Percentiles rank a stretch among this genome's conserved stretches.
phyloP scores from a whole-genome alignment of 1,284 basidiomycete genomes.

The Peniophora sp. region DNA sequence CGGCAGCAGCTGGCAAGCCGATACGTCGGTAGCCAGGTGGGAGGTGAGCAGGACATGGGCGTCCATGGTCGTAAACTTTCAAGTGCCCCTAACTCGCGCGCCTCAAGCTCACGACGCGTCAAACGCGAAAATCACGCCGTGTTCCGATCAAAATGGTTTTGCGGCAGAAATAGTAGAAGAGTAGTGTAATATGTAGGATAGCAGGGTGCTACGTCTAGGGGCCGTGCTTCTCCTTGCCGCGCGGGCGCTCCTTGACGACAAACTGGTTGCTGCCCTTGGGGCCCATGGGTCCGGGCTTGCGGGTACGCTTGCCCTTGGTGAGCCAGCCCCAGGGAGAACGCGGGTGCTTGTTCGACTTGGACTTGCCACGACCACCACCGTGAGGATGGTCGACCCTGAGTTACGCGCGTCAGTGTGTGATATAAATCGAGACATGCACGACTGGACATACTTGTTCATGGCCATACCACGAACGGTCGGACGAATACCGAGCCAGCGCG shows the following conservation, averaged over 20 bases:
- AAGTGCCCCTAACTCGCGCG: neutral
- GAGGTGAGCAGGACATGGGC: constrained; percentile 53
- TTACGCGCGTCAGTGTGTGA: constrained; percentile 2
- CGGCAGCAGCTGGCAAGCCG: constrained; percentile 48
- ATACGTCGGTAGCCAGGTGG: constrained; percentile 60
- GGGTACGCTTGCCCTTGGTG: constrained; percentile 87
- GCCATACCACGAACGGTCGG: constrained; percentile 94
- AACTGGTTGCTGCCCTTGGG: constrained; percentile 91
- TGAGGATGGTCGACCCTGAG: constrained; percentile 87
- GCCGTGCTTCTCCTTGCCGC: constrained; percentile 65
- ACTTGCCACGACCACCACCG: constrained; percentile 97
- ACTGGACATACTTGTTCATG: constrained; percentile 81
- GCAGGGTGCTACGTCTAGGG: no score
- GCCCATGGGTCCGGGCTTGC: constrained; percentile 81
- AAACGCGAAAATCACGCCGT: neutral
- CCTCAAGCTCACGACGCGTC: neutral
- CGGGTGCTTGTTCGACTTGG: constrained; percentile 92
- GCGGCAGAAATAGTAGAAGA: neutral
- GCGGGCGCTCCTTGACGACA: constrained; percentile 84
- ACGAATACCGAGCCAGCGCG: constrained; percentile 81
- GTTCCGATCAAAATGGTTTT: neutral
- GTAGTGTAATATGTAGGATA: neutral
- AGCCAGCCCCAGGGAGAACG: constrained; percentile 89
- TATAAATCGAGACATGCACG: neutral
- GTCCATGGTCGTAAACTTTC: neutral